phyloP scores from a whole-genome alignment of 495 filamentous ascomycete species.

The Penicillium cinerascens region DNA sequence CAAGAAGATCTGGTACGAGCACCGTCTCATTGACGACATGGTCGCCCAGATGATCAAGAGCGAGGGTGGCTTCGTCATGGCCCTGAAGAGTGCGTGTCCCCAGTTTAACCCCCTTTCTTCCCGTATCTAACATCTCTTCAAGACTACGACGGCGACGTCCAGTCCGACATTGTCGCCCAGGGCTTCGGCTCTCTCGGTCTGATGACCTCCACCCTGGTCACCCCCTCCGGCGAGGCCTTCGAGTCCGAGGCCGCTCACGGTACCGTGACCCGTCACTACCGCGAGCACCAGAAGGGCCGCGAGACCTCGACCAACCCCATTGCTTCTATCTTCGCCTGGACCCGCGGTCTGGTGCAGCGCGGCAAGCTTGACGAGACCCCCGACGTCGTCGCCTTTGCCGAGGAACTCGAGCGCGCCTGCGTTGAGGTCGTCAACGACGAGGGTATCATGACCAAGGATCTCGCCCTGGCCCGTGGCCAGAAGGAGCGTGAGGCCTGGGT shows the following conservation, averaged over 20 bases:
- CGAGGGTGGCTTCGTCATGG: conserved; percentile 92
- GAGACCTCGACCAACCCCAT: conserved; percentile 99
- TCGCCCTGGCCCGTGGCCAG: conserved; percentile 87
- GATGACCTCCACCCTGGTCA: conserved; percentile 97
- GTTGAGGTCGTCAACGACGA: conserved; percentile 89
- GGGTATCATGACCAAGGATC: conserved; percentile 97
- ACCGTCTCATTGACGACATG: conserved; percentile 99
- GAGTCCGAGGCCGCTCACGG: conserved; percentile 98
- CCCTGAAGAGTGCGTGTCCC: conserved; percentile 77
- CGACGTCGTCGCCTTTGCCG: conserved; percentile 83
- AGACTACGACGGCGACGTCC: conserved; percentile 99
- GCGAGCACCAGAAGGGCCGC: conserved; percentile 94
- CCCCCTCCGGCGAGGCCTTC: conserved; percentile 91
- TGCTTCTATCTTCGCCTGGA: conserved; percentile 98
- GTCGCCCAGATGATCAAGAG: conserved; percentile 99
- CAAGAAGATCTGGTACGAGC: conserved; percentile 97
- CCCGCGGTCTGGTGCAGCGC: conserved; percentile 87
- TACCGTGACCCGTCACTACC: conserved; percentile 97
- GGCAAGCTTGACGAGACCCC: conserved; percentile 86
- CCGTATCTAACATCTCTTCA: conserved; percentile 5
- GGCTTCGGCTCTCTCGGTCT: conserved; percentile 96
- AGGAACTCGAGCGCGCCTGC: conserved; percentile 90
- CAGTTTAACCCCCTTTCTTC: not conserved
- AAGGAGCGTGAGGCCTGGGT: conserved; percentile 78
- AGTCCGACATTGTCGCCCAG: conserved; percentile 97